These are phyloP conservation scores for Mrakia hoshinonis DNA, from an alignment of 768 basidiomycete genomes.

Conservation along the genomic window DNA sequence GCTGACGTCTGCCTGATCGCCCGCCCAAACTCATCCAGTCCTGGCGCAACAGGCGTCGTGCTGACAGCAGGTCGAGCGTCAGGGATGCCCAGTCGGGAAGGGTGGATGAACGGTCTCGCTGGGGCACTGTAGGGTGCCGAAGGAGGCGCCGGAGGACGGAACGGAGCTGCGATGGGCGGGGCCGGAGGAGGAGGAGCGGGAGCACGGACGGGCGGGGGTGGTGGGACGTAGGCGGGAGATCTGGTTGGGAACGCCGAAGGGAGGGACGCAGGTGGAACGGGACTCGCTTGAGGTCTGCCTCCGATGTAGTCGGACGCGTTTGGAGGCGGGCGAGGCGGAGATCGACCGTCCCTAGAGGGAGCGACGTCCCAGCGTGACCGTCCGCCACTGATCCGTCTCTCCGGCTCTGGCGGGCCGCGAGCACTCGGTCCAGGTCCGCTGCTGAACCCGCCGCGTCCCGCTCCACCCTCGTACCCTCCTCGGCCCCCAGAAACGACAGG, in stretches of 20 bases:
- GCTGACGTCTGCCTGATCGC: neutral
- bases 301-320: neutral
- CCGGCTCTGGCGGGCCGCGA: neutral
- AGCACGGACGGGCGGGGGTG: neutral
- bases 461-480: neutral
- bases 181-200: neutral
- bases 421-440: neutral
- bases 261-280: neutral
- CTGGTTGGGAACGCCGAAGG: neutral
- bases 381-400: neutral
- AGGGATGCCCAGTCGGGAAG: neutral
- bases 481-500: neutral
- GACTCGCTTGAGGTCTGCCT: too few relatives aligned
- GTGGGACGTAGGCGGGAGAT: neutral
- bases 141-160: neutral
- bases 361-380: neutral
- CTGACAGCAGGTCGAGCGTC: neutral
- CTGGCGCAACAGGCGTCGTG: neutral
- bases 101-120: constrained; percentile 5
- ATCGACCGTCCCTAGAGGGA: neutral
- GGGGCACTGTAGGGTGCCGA: neutral
- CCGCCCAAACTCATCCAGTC: constrained; percentile 14
- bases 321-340: neutral
- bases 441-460: neutral
- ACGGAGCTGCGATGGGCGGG: neutral